Percentiles rank a stretch among this genome's conserved stretches.
These are phyloP conservation scores for Lanmaoa rubissima DNA, from an alignment of 768 basidiomycete species.

Conservation along the genomic window DNA sequence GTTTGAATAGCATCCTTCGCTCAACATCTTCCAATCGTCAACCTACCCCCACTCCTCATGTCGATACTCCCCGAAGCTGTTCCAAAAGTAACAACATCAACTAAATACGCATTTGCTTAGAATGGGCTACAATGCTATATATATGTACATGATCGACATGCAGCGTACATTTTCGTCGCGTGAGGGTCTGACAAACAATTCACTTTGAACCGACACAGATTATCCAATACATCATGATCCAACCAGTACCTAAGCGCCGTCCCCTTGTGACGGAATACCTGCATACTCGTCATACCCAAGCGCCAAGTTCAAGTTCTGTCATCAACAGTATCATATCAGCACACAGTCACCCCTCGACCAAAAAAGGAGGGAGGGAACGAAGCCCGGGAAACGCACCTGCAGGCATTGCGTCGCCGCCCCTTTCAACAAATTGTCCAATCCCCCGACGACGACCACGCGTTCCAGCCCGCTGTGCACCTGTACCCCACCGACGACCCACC, in stretches of 20 bases:
- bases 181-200: neutral
- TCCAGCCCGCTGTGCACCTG: slow-evolving; percentile 89
- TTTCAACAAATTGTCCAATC: slow-evolving; percentile 94
- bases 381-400: slow-evolving; percentile 57
- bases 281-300: slow-evolving; percentile 84
- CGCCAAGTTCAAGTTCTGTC: slow-evolving; percentile 84
- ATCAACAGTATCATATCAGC: neutral
- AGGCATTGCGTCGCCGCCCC: slow-evolving; percentile 99
- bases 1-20: too few relatives aligned
- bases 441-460: slow-evolving; percentile 93
- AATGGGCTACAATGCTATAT: neutral
- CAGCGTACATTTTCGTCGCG: neutral
- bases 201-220: neutral
- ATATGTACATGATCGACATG: neutral
- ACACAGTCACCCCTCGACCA: neutral
- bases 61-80: too few relatives aligned
- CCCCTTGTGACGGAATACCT: slow-evolving; percentile 55
- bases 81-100: neutral
- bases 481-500: slow-evolving; percentile 89
- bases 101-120: neutral
- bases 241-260: slow-evolving; percentile 1
- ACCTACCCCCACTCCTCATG: neutral
- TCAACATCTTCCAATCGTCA: neutral
- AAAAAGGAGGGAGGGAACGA: neutral
- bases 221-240: neutral